Base-by-base conservation (phyloP, 176 grass and related monocot genomes). In the Bothriochloa decipiens region DNA sequence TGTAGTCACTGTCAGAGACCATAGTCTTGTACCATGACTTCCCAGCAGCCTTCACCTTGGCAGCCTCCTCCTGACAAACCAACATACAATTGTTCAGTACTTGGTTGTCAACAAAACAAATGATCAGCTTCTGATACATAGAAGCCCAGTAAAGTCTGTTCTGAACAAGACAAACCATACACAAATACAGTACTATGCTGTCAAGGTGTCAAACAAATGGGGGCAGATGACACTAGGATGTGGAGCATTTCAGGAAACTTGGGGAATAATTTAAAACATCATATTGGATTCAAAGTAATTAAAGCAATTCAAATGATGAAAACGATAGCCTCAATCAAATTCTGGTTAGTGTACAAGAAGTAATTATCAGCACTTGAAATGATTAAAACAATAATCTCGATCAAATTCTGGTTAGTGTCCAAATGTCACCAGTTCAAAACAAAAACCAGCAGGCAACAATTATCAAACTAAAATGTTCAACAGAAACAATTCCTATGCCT, bases 11-110 rank as follows among this genome's bases (percentile, higher is more conserved):
- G 65, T 96, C 89, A 2, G 94, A 96, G 49, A 93, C 76, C 94
- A 96, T 96, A 11, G 94, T 93, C 82, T 91, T 96, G 81, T 93
- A 96, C 94, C 94, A 96, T 4, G 84, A 68, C 84, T 92, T 89
- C 22, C 94, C 91, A 8, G 94, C 86, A 52, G 91, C 84, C 89
- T 91, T 87, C 11, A 91, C 70, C 50, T 83, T 72, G 53, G 80
- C 39, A 75, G 86, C 85, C 60, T 88, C 83, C 80, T 92, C 81
- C 86, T 88, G 73, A 25, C n/a, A 43, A 32, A 58, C 14, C 11
- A 55, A 10, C 1, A 63, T 23, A 26, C 2, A 5, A 43, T 70
- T 49, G 12, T 50, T 47, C 1, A 70, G 5, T 42, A n/a, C 2
- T 5, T 3, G 36, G 4, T 57, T 53, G 32, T 0, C 17, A 42